phyloP scores from a whole-genome alignment of 441 rosid genomes.

The Melianthus villosus region DNA sequence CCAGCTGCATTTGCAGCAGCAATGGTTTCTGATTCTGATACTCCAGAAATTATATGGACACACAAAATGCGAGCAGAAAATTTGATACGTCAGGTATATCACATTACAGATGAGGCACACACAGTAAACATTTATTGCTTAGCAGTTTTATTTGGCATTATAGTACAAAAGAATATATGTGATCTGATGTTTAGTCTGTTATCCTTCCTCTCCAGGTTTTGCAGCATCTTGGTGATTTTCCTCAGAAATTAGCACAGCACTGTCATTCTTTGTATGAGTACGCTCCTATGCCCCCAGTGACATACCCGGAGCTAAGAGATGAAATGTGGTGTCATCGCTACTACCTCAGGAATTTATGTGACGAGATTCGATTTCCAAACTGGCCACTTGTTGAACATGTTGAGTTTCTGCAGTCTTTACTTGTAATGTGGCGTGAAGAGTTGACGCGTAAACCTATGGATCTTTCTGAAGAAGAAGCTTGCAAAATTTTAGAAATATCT shows the following conservation, averaged over 20 bases:
- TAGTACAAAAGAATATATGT: conserved; percentile 5
- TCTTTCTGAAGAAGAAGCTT: conserved; percentile 98
- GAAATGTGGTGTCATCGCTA: conserved; percentile 99
- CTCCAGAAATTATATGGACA: conserved; percentile 99
- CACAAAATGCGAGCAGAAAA: conserved; percentile 99
- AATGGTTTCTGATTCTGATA: conserved; percentile 98
- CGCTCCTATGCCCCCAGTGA: conserved; percentile 99
- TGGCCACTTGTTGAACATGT: conserved; percentile 99
- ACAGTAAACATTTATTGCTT: not conserved
- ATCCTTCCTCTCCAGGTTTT: conserved; percentile 46
- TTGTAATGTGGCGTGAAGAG: conserved; percentile 99
- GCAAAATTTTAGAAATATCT: conserved; percentile 83
- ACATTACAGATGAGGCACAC: conserved; percentile 6
- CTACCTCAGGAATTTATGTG: conserved; percentile 88
- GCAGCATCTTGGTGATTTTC: conserved; percentile 99
- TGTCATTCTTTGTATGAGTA: conserved; percentile 88
- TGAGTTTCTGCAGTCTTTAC: conserved; percentile 85
- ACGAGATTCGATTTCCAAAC: conserved; percentile 87
- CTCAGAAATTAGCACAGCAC: conserved; percentile 93
- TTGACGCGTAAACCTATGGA: conserved; percentile 95
- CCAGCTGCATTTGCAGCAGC: conserved; percentile 96
- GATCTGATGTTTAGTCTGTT: conserved; percentile 7
- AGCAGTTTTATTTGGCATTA: not conserved
- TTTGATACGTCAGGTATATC: conserved; percentile 78
- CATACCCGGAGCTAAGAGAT: conserved; percentile 96